Evolutionary conservation across 805 yeast genomes (phyloP).

Genomic region (Hemisphaericaspora nanyangensis): DNA sequence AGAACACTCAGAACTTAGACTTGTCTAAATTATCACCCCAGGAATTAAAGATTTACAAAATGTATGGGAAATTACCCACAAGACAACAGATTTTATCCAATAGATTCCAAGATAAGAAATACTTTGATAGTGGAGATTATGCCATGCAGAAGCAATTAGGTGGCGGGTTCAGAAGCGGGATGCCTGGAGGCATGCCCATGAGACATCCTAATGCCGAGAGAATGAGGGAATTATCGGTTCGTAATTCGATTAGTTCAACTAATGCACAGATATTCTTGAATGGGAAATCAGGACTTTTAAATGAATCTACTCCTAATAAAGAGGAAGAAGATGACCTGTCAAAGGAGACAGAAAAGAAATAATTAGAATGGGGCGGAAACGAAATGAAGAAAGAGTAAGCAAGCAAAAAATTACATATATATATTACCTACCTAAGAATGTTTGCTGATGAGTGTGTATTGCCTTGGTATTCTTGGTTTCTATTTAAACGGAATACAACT

Average conservation of each 20-base stretch:
- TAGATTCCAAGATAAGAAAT: conserved; percentile 82
- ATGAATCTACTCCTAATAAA: conserved; percentile 41
- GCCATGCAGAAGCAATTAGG: conserved; percentile 63
- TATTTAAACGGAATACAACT: too few relatives aligned
- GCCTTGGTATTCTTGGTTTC: too few relatives aligned
- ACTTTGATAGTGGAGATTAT: conserved; percentile 92
- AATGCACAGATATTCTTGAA: conserved; percentile 41
- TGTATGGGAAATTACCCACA: conserved; percentile 86
- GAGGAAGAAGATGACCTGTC: conserved; percentile 6
- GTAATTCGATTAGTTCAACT: conserved; percentile 53
- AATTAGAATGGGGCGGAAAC: background rate
- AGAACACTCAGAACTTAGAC: conserved; percentile 45
- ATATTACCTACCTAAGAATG: too few relatives aligned
- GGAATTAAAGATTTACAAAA: conserved; percentile 69
- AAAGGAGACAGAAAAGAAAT: background rate
- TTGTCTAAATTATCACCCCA: conserved; percentile 64
- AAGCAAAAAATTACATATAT: too few relatives aligned
- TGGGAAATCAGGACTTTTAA: conserved; percentile 53
- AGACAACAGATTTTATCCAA: conserved; percentile 70
- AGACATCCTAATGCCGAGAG: conserved; percentile 54
- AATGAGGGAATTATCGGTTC: conserved; percentile 53
- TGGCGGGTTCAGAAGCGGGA: conserved; percentile 14
- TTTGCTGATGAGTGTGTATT: too few relatives aligned
- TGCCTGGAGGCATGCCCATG: conserved; percentile 36
- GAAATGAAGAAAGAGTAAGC: too few relatives aligned